Base-by-base conservation (phyloP, 2,329 filamentous ascomycete species). In the Colletotrichum siamense region DNA sequence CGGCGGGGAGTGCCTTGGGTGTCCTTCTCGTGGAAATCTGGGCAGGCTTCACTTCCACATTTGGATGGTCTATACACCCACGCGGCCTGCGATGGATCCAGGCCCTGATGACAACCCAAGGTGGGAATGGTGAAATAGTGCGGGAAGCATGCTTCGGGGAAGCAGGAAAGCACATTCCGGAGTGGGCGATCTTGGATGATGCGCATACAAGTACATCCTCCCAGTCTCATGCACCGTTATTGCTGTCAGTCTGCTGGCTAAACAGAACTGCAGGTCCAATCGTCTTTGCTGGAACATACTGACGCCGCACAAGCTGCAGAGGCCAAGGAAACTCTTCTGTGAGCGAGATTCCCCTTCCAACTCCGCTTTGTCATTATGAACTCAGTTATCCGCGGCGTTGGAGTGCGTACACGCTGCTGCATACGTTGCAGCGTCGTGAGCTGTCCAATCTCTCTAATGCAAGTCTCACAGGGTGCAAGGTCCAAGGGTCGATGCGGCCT, bases 101-200 rank as follows among this genome's bases (percentile, higher is more conserved):
- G 82, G 81, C 80, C 80, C 80, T 80, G 81, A 82, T 81, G 79
- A 82, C 80, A 80, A 81, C 80, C 81, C 81, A 79, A 81, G 80
- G 81, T 80, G 77, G 69, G 70, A 79, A 64, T 69, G 79, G 83
- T 77, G 81, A 80, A 80, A 81, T 82, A 80, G 80, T 82, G 84
- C 84, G 84, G 84, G 84, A 85, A 81, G 80, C 80, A 82, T 80
- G 82, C 77, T 78, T 80, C 85, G 85, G 82, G 85, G 85, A 86
- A 85, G 82, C 83, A 85, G 78, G 78, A 81, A 69, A 78, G 77
- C 77, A 78, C 79, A 61, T 84, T 83, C 85, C 85, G 85, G 82
- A 73, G 80, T 80, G 79, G 82, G 79, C 82, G 81, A 82, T 83
- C 82, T 83, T 79, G 80, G 80, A 84, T 85, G 83, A 86, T 85